Conservation (phyloP, 345 rosid genomes). For the Moricandia arvensis region DNA sequence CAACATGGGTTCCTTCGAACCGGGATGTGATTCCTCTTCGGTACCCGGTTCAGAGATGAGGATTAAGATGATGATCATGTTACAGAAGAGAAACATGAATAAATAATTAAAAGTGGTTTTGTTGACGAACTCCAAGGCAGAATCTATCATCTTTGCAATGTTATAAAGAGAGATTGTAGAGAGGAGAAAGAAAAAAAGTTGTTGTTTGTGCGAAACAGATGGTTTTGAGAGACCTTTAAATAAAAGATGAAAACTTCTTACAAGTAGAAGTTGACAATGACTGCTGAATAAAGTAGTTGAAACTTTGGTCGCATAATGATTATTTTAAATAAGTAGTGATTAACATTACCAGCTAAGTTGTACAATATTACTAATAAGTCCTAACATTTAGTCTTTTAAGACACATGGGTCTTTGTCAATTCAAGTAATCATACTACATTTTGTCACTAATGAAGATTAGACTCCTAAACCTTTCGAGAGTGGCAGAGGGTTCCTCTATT, state of each 20-base stretch:
- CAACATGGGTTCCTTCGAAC: not conserved
- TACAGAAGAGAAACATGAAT: conserved; percentile 37
- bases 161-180: not conserved
- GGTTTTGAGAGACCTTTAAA: conserved; percentile 4
- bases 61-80: conserved; percentile 34
- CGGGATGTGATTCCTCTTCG: not conserved
- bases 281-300: conserved; percentile 21
- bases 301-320: not conserved
- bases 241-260: conserved; percentile 15
- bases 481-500: not conserved
- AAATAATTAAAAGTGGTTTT: conserved; percentile 28
- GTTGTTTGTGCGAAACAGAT: conserved; percentile 14
- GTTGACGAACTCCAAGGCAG: conserved; percentile 21
- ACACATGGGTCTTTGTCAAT: not conserved
- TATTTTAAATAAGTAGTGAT: conserved; percentile 8
- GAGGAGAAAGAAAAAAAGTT: not conserved
- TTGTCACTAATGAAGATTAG: not conserved
- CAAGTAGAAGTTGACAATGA: conserved; percentile 28
- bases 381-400: not conserved
- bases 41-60: conserved; percentile 21
- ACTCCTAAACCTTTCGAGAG: not conserved
- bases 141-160: conserved; percentile 22
- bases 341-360: conserved; percentile 27
- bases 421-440: not conserved
- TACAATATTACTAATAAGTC: not conserved